phyloP scores from a whole-genome alignment of 495 filamentous ascomycete genomes.

The Glutinoglossum americanum region DNA sequence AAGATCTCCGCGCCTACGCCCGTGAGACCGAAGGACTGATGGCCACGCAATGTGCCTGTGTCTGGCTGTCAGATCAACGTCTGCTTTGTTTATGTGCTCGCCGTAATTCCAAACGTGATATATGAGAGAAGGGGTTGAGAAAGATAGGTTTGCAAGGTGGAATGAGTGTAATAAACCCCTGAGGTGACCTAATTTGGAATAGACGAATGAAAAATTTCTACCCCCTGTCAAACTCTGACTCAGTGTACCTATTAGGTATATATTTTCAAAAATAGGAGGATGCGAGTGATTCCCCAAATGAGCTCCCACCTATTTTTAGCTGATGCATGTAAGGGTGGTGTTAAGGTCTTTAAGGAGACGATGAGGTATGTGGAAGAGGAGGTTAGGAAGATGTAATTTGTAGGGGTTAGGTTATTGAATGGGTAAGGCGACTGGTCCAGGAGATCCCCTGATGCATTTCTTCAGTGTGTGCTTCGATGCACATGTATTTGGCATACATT shows the following conservation, averaged over 20 bases:
- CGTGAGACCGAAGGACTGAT: background rate
- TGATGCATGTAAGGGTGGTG: slow-evolving; percentile 5
- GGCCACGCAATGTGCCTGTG: background rate
- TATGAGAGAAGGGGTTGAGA: no score
- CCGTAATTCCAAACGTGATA: background rate
- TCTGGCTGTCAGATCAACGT: background rate
- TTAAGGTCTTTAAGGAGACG: slow-evolving; percentile 8
- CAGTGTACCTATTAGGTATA: no score
- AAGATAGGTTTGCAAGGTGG: background rate
- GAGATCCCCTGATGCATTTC: no score
- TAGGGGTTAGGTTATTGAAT: slow-evolving; percentile 8
- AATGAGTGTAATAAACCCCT: background rate
- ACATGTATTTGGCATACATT: no score
- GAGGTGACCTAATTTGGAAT: background rate
- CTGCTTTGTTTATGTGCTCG: background rate
- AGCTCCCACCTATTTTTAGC: no score
- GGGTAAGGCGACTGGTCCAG: no score
- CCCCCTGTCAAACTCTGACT: background rate
- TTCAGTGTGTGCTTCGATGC: no score
- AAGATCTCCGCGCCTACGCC: background rate
- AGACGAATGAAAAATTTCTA: background rate
- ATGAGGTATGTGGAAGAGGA: slow-evolving; percentile 10
- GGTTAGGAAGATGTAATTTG: slow-evolving; percentile 8
- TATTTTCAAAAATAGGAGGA: no score
- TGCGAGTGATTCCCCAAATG: no score